Conservation (phyloP, 1,284 basidiomycete species). For the Cutaneotrichosporon dermatis region DNA sequence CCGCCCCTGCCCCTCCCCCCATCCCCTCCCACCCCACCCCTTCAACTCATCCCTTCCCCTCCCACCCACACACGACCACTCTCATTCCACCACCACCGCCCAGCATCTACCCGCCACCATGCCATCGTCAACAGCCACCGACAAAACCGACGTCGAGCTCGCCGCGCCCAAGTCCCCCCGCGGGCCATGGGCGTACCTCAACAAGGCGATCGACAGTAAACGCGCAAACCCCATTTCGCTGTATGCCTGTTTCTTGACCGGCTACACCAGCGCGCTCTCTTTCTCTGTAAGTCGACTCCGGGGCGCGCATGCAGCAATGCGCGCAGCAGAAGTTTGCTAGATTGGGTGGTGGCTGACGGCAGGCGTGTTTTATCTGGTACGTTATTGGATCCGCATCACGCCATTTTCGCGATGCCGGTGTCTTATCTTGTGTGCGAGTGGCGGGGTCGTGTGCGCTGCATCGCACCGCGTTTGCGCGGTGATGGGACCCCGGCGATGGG, state of each 20-base stretch:
- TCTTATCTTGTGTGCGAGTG: too few relatives aligned
- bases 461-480: too few relatives aligned
- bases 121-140: not conserved
- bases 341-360: too few relatives aligned
- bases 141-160: constrained; percentile 3
- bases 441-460: too few relatives aligned
- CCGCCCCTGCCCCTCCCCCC: too few relatives aligned
- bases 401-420: not conserved
- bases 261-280: constrained; percentile 68
- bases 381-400: not conserved
- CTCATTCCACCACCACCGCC: not conserved
- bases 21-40: too few relatives aligned
- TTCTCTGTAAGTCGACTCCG: constrained; percentile 62
- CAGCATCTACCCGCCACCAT: not conserved
- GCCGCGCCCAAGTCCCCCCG: not conserved
- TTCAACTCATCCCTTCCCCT: not conserved
- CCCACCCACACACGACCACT: not conserved
- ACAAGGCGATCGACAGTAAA: constrained; percentile 55
- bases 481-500: too few relatives aligned
- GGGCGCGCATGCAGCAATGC: too few relatives aligned
- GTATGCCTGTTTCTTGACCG: constrained; percentile 79
- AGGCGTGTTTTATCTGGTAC: constrained; percentile 6
- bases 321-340: too few relatives aligned
- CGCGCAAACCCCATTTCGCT: constrained; percentile 60
- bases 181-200: not conserved